phyloP scores from a whole-genome alignment of 768 basidiomycete genomes.

The Lactarius quietus region DNA sequence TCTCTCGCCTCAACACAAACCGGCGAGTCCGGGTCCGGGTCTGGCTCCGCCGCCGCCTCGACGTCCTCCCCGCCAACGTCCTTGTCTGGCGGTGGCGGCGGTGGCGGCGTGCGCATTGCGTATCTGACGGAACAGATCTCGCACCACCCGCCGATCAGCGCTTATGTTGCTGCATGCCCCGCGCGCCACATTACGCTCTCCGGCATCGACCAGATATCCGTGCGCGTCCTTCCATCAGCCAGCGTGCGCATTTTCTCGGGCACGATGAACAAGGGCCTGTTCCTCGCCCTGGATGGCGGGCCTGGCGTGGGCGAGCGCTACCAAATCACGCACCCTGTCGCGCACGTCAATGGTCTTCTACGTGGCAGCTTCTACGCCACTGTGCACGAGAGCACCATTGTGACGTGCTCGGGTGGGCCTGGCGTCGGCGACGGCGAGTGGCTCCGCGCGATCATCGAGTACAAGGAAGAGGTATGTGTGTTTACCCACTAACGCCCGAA shows the following conservation, averaged over 20 bases:
- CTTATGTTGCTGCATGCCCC: constrained; percentile 77
- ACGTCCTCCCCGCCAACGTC: constrained; percentile 32
- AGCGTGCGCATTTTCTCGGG: constrained; percentile 76
- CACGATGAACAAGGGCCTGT: constrained; percentile 83
- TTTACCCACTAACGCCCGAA: background rate
- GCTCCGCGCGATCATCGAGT: constrained; percentile 83
- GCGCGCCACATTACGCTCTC: constrained; percentile 62
- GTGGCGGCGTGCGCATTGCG: constrained; percentile 54
- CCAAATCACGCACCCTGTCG: constrained; percentile 86
- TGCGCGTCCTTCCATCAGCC: constrained; percentile 85
- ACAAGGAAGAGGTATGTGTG: constrained; percentile 82
- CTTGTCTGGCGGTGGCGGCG: constrained; percentile 29
- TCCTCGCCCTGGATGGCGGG: constrained; percentile 70
- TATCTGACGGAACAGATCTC: constrained; percentile 93
- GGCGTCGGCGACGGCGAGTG: constrained; percentile 46
- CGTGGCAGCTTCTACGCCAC: constrained; percentile 92
- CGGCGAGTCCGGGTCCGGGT: constrained; percentile 26
- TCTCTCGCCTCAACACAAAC: constrained; percentile 43
- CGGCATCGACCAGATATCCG: constrained; percentile 92
- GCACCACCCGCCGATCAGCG: constrained; percentile 94
- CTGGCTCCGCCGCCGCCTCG: constrained; percentile 7
- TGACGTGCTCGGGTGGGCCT: constrained; percentile 72
- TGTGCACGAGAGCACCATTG: constrained; percentile 70
- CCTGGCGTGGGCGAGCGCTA: constrained; percentile 77
- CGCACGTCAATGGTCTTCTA: constrained; percentile 87